These are phyloP conservation scores for Ophiosphaerella korrae DNA, from an alignment of 2,329 filamentous ascomycete genomes.

Conservation along the genomic window DNA sequence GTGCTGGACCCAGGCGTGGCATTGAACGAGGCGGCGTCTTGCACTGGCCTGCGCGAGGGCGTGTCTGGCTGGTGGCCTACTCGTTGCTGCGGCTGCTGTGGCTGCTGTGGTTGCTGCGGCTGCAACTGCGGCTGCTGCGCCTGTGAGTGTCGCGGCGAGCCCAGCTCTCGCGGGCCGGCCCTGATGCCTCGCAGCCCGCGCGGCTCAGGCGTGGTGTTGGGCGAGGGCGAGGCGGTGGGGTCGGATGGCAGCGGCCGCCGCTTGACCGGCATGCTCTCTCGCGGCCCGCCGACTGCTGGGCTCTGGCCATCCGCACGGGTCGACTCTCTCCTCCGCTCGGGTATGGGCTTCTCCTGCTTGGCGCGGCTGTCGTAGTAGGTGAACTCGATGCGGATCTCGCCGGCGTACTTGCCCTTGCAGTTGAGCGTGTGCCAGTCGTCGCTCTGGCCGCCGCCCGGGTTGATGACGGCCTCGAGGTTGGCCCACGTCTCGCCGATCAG, in stretches of 20 bases:
- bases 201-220: slow-evolving; percentile 35
- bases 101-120: slow-evolving; percentile 27
- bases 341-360: slow-evolving; percentile 72
- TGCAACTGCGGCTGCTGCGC: slow-evolving; percentile 1
- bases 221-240: slow-evolving; percentile 61
- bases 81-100: slow-evolving; percentile 19
- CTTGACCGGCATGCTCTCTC: slow-evolving; percentile 70
- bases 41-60: slow-evolving; percentile 36
- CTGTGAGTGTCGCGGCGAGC: slow-evolving; percentile 40
- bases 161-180: slow-evolving; percentile 41
- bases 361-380: slow-evolving; percentile 93
- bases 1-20: slow-evolving; percentile 23
- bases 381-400: slow-evolving; percentile 91
- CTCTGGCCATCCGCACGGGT: slow-evolving; percentile 44
- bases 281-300: slow-evolving; percentile 52
- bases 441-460: slow-evolving; percentile 86
- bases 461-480: slow-evolving; percentile 78
- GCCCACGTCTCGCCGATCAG: slow-evolving; percentile 95
- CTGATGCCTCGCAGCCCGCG: slow-evolving; percentile 37
- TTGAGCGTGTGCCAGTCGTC: slow-evolving; percentile 89
- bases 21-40: slow-evolving; percentile 31
- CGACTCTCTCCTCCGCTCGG: slow-evolving; percentile 58
- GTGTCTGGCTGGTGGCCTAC: slow-evolving; percentile 27
- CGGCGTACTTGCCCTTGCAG: slow-evolving; percentile 93
- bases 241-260: slow-evolving; percentile 83